Evolutionary conservation across 2,329 filamentous ascomycete species (phyloP).

Genomic region (Penicillium sp.): DNA sequence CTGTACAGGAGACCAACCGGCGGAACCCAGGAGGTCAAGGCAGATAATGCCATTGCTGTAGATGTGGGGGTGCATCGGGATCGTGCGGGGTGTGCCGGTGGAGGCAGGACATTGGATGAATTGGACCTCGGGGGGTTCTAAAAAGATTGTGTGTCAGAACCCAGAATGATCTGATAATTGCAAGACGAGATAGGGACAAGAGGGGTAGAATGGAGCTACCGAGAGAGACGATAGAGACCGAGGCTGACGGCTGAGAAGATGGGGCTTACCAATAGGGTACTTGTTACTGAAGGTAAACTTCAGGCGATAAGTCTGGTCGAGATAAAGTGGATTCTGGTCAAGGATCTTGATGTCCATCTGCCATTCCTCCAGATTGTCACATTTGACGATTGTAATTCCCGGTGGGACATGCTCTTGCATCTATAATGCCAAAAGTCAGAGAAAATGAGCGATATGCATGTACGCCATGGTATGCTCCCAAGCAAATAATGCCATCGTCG

Average conservation of each 20-base stretch:
- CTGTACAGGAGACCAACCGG: constrained; percentile 95
- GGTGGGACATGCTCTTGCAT: constrained; percentile 60
- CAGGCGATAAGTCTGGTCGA: constrained; percentile 74
- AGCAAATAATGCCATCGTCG: background rate
- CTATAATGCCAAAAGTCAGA: constrained; percentile 33
- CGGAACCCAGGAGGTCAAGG: constrained; percentile 81
- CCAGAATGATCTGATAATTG: background rate
- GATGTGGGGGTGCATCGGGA: constrained; percentile 95
- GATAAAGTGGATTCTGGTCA: constrained; percentile 86
- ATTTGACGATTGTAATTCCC: constrained; percentile 74
- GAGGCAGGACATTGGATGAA: constrained; percentile 64
- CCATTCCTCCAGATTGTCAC: constrained; percentile 87
- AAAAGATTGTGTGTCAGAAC: background rate
- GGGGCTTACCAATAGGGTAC: constrained; percentile 82
- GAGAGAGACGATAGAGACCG: background rate
- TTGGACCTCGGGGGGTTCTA: constrained; percentile 92
- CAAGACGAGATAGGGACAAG: background rate
- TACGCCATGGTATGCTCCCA: background rate
- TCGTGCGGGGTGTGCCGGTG: constrained; percentile 52
- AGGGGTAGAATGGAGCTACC: background rate
- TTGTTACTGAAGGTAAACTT: constrained; percentile 80
- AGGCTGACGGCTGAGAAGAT: background rate
- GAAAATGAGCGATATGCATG: background rate
- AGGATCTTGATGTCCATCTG: constrained; percentile 87
- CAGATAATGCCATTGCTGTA: constrained; percentile 99